These are phyloP conservation scores for Funneliformis mosseae DNA, from an alignment of 192 early-diverging fungal genomes.

Conservation along the genomic window DNA sequence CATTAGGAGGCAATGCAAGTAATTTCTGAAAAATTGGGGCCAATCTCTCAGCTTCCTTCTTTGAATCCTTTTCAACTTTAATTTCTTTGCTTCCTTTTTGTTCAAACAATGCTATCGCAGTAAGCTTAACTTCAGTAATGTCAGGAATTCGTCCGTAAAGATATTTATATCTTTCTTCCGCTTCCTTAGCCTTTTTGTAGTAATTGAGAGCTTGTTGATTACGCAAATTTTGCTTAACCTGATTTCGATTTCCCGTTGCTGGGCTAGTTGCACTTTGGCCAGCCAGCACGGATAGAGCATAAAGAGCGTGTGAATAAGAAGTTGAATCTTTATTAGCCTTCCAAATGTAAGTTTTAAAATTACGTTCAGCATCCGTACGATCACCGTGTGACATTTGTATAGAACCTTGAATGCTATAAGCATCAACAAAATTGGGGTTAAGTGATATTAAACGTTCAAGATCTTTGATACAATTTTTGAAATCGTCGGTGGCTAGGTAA, in stretches of 20 bases:
- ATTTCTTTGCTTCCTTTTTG: not conserved
- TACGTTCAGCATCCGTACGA: conserved; percentile 49
- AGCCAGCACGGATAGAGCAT: conserved; percentile 50
- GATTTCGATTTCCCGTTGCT: conserved; percentile 48
- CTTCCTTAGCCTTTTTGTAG: conserved; percentile 54
- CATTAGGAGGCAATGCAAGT: conserved; percentile 23
- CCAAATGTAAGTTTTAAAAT: conserved; percentile 55
- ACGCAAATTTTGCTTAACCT: conserved; percentile 40
- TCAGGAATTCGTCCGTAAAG: conserved; percentile 54
- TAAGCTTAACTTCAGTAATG: conserved; percentile 55
- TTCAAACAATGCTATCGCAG: conserved; percentile 47
- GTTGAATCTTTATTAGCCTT: conserved; percentile 55
- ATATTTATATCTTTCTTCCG: conserved; percentile 55
- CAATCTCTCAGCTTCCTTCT: conserved; percentile 22
- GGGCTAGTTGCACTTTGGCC: conserved; percentile 38
- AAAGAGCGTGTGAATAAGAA: conserved; percentile 55
- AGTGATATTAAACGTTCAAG: conserved; percentile 31
- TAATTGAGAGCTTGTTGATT: conserved; percentile 49
- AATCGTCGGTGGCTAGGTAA: conserved; percentile 48
- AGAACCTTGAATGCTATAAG: conserved; percentile 40
- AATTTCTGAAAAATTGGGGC: conserved; percentile 34
- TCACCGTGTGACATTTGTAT: conserved; percentile 45
- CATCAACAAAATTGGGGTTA: conserved; percentile 38
- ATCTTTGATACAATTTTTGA: conserved; percentile 44
- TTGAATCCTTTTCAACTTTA: conserved; percentile 27